Conservation (phyloP, 345 rosid genomes). For the Ceriops zippeliana region DNA sequence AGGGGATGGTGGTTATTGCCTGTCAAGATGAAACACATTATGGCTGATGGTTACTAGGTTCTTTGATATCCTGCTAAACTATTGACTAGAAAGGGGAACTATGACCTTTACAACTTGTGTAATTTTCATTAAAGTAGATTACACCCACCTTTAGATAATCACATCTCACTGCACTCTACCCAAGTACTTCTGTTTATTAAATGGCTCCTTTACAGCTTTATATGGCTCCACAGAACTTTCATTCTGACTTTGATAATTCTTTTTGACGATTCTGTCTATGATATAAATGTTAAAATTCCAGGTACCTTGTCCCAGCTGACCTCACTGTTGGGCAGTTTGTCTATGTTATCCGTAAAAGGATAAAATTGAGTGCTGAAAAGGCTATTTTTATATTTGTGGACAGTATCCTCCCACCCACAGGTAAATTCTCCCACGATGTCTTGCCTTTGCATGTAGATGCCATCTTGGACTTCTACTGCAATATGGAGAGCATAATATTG, state of each 20-base stretch:
- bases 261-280: background rate
- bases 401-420: conserved; percentile 94
- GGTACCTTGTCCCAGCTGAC: conserved; percentile 97
- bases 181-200: background rate
- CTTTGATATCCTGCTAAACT: too few species aligned
- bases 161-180: background rate
- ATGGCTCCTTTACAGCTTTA: background rate
- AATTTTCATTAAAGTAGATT: too few species aligned
- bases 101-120: too few species aligned
- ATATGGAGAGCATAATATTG: background rate
- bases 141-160: too few species aligned
- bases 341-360: conserved; percentile 88
- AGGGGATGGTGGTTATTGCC: too few species aligned
- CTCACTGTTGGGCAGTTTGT: conserved; percentile 87
- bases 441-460: background rate
- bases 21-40: too few species aligned
- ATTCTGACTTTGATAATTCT: background rate
- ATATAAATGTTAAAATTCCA: conserved; percentile 29
- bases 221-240: background rate
- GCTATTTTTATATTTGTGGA: conserved; percentile 93
- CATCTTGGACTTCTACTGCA: background rate
- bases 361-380: conserved; percentile 88
- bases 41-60: too few species aligned
- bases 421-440: conserved; percentile 24
- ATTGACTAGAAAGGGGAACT: too few species aligned